Percentiles rank a stretch among this genome's conserved stretches.
Evolutionary conservation across 176 grass and related monocot species (phyloP).

Genomic region (Rhynchospora pubera): DNA sequence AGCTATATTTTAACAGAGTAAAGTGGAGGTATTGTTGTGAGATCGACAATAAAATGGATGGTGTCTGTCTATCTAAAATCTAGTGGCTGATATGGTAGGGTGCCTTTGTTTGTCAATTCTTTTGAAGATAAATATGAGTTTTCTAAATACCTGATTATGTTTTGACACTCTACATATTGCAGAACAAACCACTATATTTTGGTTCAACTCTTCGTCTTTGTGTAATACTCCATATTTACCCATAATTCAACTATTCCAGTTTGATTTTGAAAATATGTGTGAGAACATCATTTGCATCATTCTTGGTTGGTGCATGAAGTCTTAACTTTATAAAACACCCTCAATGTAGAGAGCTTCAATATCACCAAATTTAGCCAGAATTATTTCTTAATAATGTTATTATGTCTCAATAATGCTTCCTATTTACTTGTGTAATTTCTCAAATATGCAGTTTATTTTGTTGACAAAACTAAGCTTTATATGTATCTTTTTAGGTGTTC

Average conservation of each 20-base stretch:
- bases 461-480: slow-evolving; percentile 12
- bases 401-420: not conserved
- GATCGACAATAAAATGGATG: not conserved
- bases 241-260: not conserved
- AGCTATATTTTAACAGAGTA: not conserved
- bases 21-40: not conserved
- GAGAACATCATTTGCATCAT: not conserved
- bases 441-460: not conserved
- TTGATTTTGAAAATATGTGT: not conserved
- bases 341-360: not conserved
- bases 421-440: not conserved
- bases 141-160: not conserved
- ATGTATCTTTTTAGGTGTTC: slow-evolving; percentile 60
- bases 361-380: not conserved
- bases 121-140: not conserved
- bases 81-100: not conserved
- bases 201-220: not conserved
- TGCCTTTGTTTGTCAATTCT: not conserved
- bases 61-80: not conserved
- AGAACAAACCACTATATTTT: not conserved
- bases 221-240: not conserved
- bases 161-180: not conserved
- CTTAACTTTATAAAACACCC: not conserved
- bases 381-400: not conserved
- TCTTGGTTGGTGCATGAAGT: not conserved